phyloP scores from a whole-genome alignment of 2,329 filamentous ascomycete species.

The Sclerotiophoma versabilis region DNA sequence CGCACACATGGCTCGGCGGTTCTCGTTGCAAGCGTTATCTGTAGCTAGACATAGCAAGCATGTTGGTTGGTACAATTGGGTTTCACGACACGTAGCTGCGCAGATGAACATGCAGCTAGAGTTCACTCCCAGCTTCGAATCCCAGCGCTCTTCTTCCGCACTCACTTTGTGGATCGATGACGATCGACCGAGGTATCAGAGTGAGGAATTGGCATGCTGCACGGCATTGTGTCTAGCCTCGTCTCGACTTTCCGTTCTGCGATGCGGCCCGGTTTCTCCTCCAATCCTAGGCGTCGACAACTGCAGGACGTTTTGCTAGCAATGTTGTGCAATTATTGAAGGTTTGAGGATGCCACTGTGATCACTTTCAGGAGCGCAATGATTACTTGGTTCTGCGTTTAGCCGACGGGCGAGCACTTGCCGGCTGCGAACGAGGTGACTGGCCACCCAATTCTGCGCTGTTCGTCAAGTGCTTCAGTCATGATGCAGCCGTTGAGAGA shows the following conservation, averaged over 20 bases:
- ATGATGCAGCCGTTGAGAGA: slow-evolving; percentile 10
- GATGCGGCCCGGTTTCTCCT: slow-evolving; percentile 9
- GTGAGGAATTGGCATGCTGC: slow-evolving; percentile 17
- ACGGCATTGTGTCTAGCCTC: slow-evolving; percentile 8
- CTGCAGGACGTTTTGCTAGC: slow-evolving; percentile 1
- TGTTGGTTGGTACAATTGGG: slow-evolving; percentile 15
- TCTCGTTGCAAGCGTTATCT: slow-evolving; percentile 21
- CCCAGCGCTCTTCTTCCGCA: slow-evolving; percentile 8
- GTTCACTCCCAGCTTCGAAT: slow-evolving; percentile 20
- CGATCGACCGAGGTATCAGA: slow-evolving; percentile 25
- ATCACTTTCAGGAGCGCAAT: background rate
- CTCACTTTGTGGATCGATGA: slow-evolving; percentile 13
- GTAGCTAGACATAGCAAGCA: slow-evolving; percentile 15
- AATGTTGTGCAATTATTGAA: slow-evolving; percentile 8
- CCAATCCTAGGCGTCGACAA: slow-evolving; percentile 12
- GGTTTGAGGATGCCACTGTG: background rate
- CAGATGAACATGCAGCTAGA: slow-evolving; percentile 21
- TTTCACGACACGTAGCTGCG: slow-evolving; percentile 36
- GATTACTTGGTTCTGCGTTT: background rate
- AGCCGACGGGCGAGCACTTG: slow-evolving; percentile 7
- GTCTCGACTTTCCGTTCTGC: slow-evolving; percentile 6
- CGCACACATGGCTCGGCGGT: slow-evolving; percentile 33
- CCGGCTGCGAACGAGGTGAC: slow-evolving; percentile 4
- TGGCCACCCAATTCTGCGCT: background rate
- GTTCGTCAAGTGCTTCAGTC: background rate